A percentile compares a stretch with the other conserved stretches of the same genome.
Conservation (phyloP, 2,329 filamentous ascomycete genomes). For the Chaetomium sp. region DNA sequence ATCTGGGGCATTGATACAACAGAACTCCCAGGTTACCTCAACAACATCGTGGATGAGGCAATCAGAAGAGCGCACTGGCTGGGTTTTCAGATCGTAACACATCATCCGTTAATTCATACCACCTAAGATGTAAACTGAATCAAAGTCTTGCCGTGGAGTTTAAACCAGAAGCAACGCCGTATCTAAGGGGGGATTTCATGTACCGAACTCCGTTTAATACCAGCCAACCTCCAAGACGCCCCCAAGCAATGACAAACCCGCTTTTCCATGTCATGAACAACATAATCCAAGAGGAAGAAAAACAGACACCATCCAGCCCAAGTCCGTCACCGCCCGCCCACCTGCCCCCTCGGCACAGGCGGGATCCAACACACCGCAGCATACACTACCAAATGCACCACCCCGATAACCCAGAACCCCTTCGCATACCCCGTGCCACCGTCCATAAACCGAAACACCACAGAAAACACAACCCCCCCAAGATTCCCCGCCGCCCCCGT, state of each 20-base stretch:
- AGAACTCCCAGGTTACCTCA: too few relatives aligned
- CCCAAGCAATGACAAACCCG: neutral
- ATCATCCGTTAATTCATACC: neutral
- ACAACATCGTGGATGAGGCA: too few relatives aligned
- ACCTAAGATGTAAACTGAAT: neutral
- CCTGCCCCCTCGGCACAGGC: slow-evolving; percentile 57
- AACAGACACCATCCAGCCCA: neutral
- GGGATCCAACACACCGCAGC: slow-evolving; percentile 60
- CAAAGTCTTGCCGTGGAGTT: neutral
- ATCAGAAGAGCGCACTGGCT: too few relatives aligned
- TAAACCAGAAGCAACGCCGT: neutral
- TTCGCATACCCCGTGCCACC: slow-evolving; percentile 66
- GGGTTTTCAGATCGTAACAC: too few relatives aligned
- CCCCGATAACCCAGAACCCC: slow-evolving; percentile 80
- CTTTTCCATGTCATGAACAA: neutral
- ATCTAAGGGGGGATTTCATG: neutral
- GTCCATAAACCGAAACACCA: slow-evolving; percentile 74
- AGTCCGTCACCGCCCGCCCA: slow-evolving; percentile 46
- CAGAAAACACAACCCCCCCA: slow-evolving; percentile 80
- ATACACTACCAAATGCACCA: slow-evolving; percentile 72
- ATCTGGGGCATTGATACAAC: too few relatives aligned
- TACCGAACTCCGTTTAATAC: neutral
- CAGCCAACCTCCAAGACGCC: neutral
- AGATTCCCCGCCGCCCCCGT: slow-evolving; percentile 82
- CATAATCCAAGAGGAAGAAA: neutral